Evolutionary conservation across 768 basidiomycete species (phyloP), one percentile per base, ranked within the genome.

Genomic region (Agrocybe praecox): DNA sequence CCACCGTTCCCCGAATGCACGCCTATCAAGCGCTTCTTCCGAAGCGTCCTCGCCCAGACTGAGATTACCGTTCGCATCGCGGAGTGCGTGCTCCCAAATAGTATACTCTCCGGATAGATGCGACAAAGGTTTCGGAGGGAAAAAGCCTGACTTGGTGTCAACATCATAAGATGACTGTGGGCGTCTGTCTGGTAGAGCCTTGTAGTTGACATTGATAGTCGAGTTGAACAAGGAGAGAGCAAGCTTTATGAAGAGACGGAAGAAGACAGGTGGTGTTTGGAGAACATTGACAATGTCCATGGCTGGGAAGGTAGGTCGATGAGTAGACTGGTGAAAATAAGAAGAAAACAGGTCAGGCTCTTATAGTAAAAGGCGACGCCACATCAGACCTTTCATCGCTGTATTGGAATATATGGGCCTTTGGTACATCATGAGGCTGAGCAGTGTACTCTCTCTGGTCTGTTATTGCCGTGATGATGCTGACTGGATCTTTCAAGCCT

Each of bases 101-200:
- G 69, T 70, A 65, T 81, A 96, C 26, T 72, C 69, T 9, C 66
- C 67, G 5, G 79, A 76, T 22, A 96, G 76, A 23, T 72, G 79
- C 2, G 82, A 79, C 7, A 91, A 79, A 1, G 86, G 86, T 34
- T 75, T 70, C 2, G 81, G 71, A 0, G 96, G 96, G 62, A 98
- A 83, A 76, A 98, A 98, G 0, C 96, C 96, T 0, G 91, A 88
- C 14, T 80, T 71, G 9, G 81, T 67, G 61, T 85, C 74, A 58
- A 88, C 70, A 62, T 88, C 86, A 55, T 84, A 87, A 55, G 84
- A 78, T 19, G 32, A 32, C 47, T 56, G 60, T n/a, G 23, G 67
- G 69, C 14, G 69, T 63, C 46, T 65, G 61, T 6, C 67, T 47
- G 56, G 71, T 69, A 48, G 71, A 72, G 46, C 33, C 19, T 55